Evolutionary conservation across 1,284 basidiomycete species (phyloP).

Genomic region (Sanguinoderma infundibulare): DNA sequence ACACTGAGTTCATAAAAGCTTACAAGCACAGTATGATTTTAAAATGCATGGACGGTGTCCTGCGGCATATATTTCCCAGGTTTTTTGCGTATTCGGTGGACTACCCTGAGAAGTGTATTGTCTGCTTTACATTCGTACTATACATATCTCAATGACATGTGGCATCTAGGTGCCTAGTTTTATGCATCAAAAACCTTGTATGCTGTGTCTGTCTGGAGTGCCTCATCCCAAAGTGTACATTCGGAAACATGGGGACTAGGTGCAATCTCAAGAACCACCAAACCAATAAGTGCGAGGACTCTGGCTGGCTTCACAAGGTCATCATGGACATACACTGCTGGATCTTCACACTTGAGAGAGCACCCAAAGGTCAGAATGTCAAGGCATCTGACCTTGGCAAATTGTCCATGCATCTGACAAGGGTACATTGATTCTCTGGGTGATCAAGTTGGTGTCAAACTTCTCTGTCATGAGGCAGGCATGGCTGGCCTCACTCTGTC

Average conservation of each 20-base stretch:
- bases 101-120: slow-evolving; percentile 34
- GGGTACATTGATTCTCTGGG: not conserved
- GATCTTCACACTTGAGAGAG: slow-evolving; percentile 20
- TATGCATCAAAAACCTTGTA: slow-evolving; percentile 18
- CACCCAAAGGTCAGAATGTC: slow-evolving; percentile 4
- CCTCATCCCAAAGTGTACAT: slow-evolving; percentile 5
- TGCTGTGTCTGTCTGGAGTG: slow-evolving; percentile 18
- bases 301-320: not conserved
- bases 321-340: slow-evolving; percentile 10
- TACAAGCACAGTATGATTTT: slow-evolving; percentile 34
- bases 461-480: too few species aligned
- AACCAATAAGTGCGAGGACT: slow-evolving; percentile 7
- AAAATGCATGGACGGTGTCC: slow-evolving; percentile 21
- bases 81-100: slow-evolving; percentile 34
- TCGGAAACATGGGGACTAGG: slow-evolving; percentile 8
- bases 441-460: too few species aligned
- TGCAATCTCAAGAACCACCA: not conserved
- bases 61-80: slow-evolving; percentile 22
- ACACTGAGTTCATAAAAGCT: slow-evolving; percentile 30
- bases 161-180: slow-evolving; percentile 9
- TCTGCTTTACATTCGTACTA: not conserved
- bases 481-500: too few species aligned
- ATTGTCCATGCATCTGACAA: not conserved
- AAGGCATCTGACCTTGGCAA: slow-evolving; percentile 13
- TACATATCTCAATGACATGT: slow-evolving; percentile 8